phyloP scores from a whole-genome alignment of 495 filamentous ascomycete species.

The Umbilicaria muhlenbergii region DNA sequence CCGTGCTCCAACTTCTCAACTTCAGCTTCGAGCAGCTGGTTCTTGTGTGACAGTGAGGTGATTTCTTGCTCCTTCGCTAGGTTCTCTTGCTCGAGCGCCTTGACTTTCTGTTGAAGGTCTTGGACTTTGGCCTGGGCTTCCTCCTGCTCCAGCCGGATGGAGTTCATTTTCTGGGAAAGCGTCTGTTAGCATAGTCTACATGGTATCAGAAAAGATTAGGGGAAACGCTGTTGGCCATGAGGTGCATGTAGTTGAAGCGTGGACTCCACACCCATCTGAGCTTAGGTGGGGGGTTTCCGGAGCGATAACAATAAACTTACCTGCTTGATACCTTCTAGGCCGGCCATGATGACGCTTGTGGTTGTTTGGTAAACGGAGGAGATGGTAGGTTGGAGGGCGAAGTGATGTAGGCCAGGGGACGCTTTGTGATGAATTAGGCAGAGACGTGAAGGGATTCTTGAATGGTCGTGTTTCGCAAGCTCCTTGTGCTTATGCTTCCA shows the following conservation, averaged over 20 bases:
- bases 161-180: constrained; percentile 65
- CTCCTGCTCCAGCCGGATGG: constrained; percentile 85
- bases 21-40: constrained; percentile 70
- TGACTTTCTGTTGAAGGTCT: constrained; percentile 74
- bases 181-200: constrained; percentile 7
- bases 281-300: not conserved
- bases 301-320: constrained; percentile 11
- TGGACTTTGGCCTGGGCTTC: constrained; percentile 62
- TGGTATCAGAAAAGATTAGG: not conserved
- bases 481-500: not conserved
- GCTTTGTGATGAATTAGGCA: not conserved
- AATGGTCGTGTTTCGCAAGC: too few relatives aligned
- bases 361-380: constrained; percentile 10
- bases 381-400: constrained; percentile 6
- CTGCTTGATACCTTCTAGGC: constrained; percentile 14
- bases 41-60: constrained; percentile 83
- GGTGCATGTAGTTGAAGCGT: too few relatives aligned
- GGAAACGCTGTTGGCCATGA: not conserved
- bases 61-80: constrained; percentile 95
- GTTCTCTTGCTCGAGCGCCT: constrained; percentile 86
- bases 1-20: constrained; percentile 73
- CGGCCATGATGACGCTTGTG: constrained; percentile 8
- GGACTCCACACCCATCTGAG: not conserved
- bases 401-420: constrained; percentile 11
- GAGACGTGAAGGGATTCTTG: too few relatives aligned